Evolutionary conservation across 2,329 filamentous ascomycete species (phyloP).

Genomic region (Aspergillus melleus): DNA sequence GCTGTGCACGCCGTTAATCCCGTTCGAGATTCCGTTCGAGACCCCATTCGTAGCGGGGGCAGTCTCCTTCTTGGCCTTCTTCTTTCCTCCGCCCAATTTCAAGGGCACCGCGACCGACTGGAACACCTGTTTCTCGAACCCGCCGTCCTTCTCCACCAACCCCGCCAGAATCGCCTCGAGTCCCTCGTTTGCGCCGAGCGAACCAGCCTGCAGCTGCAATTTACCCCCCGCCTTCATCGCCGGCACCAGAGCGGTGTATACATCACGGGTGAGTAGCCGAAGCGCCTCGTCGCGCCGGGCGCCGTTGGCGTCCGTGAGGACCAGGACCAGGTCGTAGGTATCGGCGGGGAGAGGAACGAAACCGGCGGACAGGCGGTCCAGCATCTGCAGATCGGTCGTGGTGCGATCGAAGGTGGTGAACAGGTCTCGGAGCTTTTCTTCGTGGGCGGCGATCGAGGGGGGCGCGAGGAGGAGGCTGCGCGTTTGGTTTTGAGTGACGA

Average conservation of each 20-base stretch:
- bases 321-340: slow-evolving; percentile 80
- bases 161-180: slow-evolving; percentile 82
- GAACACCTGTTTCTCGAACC: slow-evolving; percentile 73
- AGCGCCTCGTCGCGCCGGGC: slow-evolving; percentile 62
- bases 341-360: slow-evolving; percentile 72
- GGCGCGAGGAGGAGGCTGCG: slow-evolving; percentile 85
- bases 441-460: slow-evolving; percentile 83
- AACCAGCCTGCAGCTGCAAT: slow-evolving; percentile 21
- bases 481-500: background rate
- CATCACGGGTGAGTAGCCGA: slow-evolving; percentile 64
- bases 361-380: slow-evolving; percentile 83
- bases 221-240: slow-evolving; percentile 41
- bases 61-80: slow-evolving; percentile 24
- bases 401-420: slow-evolving; percentile 72
- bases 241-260: slow-evolving; percentile 68
- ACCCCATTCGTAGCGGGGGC: background rate
- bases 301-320: slow-evolving; percentile 77
- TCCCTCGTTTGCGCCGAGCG: slow-evolving; percentile 14
- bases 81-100: slow-evolving; percentile 66
- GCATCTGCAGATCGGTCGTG: slow-evolving; percentile 91
- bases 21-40: slow-evolving; percentile 21
- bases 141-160: slow-evolving; percentile 62
- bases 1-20: slow-evolving; percentile 15
- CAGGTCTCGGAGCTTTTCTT: slow-evolving; percentile 70
- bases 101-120: slow-evolving; percentile 59